Percentiles rank a stretch among this genome's conserved stretches.
phyloP scores from a whole-genome alignment of 2,329 filamentous ascomycete genomes.

The Myriosclerotinia curreyana region DNA sequence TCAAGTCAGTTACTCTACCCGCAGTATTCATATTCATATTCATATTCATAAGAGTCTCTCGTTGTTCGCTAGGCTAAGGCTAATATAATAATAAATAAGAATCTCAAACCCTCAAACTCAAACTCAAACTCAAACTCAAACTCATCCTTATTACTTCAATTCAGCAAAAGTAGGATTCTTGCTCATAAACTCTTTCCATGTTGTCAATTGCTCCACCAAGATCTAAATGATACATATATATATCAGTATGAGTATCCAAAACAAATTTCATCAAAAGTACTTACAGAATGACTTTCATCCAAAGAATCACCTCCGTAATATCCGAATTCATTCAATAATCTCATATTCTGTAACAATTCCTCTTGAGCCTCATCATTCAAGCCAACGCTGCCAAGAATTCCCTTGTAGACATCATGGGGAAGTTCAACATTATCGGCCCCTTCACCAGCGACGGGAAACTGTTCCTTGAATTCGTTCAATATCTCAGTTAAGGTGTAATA shows the following conservation, averaged over 20 bases:
- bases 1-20: too few relatives aligned
- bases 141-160: constrained; percentile 41
- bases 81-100: too few relatives aligned
- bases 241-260: constrained; percentile 22
- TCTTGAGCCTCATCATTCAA: constrained; percentile 44
- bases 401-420: constrained; percentile 45
- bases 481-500: constrained; percentile 45
- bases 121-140: not conserved
- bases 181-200: constrained; percentile 44
- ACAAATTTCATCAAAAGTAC: not conserved
- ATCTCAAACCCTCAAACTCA: too few relatives aligned
- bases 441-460: constrained; percentile 44
- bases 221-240: constrained; percentile 30
- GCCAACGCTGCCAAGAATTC: constrained; percentile 39
- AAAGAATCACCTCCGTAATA: constrained; percentile 50
- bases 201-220: constrained; percentile 44
- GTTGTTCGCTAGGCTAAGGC: too few relatives aligned
- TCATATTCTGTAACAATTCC: constrained; percentile 54
- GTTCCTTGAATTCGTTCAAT: constrained; percentile 43
- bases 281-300: constrained; percentile 41
- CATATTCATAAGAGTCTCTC: not conserved
- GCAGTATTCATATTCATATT: too few relatives aligned
- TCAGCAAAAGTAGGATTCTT: constrained; percentile 40
- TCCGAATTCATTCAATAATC: constrained; percentile 50
- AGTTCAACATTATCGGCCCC: constrained; percentile 41